A percentile compares a stretch with the other conserved stretches of the same genome.
Conservation (phyloP, 139 green algal genomes). For the Ettlia oleoabundans region DNA sequence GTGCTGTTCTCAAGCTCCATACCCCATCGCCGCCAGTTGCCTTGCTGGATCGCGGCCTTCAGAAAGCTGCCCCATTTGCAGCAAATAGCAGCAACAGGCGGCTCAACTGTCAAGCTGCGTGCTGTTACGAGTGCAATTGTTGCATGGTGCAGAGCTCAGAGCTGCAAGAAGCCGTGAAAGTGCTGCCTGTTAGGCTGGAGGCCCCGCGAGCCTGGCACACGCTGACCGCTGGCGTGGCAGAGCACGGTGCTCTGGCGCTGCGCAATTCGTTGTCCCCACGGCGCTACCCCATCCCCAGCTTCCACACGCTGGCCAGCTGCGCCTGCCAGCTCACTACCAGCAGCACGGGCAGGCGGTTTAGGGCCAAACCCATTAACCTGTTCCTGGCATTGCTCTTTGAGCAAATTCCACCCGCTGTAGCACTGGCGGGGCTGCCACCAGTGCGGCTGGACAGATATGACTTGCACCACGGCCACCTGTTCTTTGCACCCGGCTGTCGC, state of each 20-base stretch:
- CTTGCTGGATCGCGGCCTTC: no score
- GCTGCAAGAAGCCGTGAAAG: background rate
- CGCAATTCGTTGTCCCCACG: conserved; percentile 14
- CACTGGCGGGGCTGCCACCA: conserved; percentile 18
- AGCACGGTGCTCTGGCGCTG: background rate
- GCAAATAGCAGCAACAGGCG: background rate
- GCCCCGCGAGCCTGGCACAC: conserved; percentile 4
- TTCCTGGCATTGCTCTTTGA: conserved; percentile 38
- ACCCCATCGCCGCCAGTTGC: no score
- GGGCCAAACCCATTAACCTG: conserved; percentile 7
- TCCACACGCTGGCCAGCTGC: conserved; percentile 3
- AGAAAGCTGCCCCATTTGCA: background rate
- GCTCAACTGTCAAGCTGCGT: no score
- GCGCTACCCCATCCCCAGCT: conserved; percentile 27
- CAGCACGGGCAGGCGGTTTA: conserved; percentile 7
- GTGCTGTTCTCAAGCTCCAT: no score
- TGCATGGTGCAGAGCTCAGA: conserved; percentile 16
- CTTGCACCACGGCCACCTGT: conserved; percentile 43
- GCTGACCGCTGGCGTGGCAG: background rate
- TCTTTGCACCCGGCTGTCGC: background rate
- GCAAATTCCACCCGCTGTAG: conserved; percentile 12
- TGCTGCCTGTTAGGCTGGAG: conserved; percentile 12
- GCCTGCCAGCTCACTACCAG: conserved; percentile 13
- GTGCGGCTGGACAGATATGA: conserved; percentile 20
- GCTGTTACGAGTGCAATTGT: no score